Base-by-base conservation (phyloP, 176 grass and related monocot genomes). In the Eragrostis nindensis region DNA sequence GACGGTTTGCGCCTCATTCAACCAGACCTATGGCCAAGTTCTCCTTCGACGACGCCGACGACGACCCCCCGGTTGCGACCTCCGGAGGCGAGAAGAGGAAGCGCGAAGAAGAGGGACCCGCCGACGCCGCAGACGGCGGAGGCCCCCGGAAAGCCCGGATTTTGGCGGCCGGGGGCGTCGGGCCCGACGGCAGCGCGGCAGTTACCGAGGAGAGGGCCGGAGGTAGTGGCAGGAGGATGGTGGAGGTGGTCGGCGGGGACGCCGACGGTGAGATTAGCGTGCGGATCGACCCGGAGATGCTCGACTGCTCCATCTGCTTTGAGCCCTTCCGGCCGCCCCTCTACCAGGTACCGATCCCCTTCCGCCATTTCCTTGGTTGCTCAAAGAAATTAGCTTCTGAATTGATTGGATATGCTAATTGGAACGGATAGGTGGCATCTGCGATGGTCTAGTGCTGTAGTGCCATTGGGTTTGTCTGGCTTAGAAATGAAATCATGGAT, bases 251-350 rank as follows among this genome's bases (percentile, higher is more conserved):
- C 22, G 30, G 74, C 32, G 74, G 69, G 27, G 74, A 74, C 26
- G 53, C 46, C 5, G 62, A 83, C 4, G 73, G 47, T 17, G 86
- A 41, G 13, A 83, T 92, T 8, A 84, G 63, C 65, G 92, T 91
- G 46, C 81, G 66, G 49, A 97, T 92, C 46, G 91, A 97, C 74
- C 71, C 91, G 13, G 87, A 94, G 53, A 3, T 88, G 47, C 91
- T 97, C 0, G 91, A 94, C 45, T 97, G 94, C 82, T 85, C 89
- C 84, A 86, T 94, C 74, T 97, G 87, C 89, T 94, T 86, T 68
- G 76, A 94, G 56, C 76, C 89, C 46, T 79, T 97, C 53, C 44
- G 76, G 27, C 85, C 91, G 47, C 94, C 94, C 10, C 89, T 97
- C 21, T 90, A 88, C 71, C 94, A 97, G 94, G 94, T 92, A 30